Evolutionary conservation across 140 eudicot species (phyloP), one percentile per base, ranked within the genome.

Genomic region (Oenanthe javanica): DNA sequence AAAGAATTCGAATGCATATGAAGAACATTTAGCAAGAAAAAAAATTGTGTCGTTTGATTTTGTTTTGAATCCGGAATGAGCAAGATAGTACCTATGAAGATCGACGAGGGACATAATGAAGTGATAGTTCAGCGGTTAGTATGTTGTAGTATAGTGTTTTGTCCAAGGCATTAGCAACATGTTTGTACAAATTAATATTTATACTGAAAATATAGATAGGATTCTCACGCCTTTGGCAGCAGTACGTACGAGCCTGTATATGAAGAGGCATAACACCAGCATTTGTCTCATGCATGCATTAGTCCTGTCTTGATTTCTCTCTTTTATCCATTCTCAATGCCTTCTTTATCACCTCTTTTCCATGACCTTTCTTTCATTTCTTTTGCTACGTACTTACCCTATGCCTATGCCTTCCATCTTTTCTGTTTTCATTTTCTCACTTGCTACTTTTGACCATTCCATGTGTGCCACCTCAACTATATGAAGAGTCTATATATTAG

Each of bases 331-430:
- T 59, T n/a, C 36, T n/a, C 36, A n/a, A 7, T 19, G 27, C 27
- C 21, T 21, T n/a, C 27, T 66, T 66, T 66, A 25, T 14, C 73
- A 67, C 73, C 73, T 67, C 73, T 67, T 67, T 67, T 67, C 73
- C 73, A 67, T 67, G 73, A 67, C 73, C 73, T 67, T 67, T 67
- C 73, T 67, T 67, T 67, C 73, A 10, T 67, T 31, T 67, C 69
- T 59, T 21, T 59, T 59, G 67, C 67, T 59, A 21, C 67, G 23
- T 21, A 59, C 67, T 11, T 57, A 57, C 66, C 23, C 25, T 57
- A 1, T 59, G 67, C 7, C 67, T 42, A 42, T 59, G 67, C 6
- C 67, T 7, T n/a, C 6, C 67, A 1, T n/a, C 31, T 59, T 59
- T 59, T 59, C 66, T 57, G 27, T 57, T 19, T 57, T 51, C 19